Base-by-base conservation (phyloP, 352 stramenopile genomes). In the Globisporangium uncinulatum region DNA sequence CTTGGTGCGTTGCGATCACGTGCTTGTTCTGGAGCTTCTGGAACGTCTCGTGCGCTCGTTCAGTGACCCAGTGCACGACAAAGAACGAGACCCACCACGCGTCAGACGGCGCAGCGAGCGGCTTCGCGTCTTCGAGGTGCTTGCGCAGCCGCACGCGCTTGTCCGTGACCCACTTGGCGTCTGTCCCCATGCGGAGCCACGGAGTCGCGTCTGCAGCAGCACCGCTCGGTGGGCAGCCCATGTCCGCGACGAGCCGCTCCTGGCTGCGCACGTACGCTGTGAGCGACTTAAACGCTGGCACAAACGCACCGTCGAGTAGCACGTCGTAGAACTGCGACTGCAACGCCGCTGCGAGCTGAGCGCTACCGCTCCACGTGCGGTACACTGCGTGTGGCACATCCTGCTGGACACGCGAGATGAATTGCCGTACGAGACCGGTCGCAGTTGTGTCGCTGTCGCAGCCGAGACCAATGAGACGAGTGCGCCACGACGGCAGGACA, bases 31-130 rank as follows among this genome's bases (percentile, higher is more conserved):
- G 44, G 19, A 89, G 54, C 15, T 62, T 65, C 5, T 64, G 50
- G 24, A 79, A 69, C 17, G 63, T 61, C 19, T 77, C 66, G 44
- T 78, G 73, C 9, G 62, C 59, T 14, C 69, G 68, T 14, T 57
- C 52, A 0, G 76, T 71, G 20, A 89, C 62, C 68, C 72, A 86
- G 59, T 83, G 47, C 3, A 83, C 74, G 13, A 73, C 67, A 1
- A 67, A 64, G 41, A 89, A 73, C 52, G 72, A 76, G 21, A 89
- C 43, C 76, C 79, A 89, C 79, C 79, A 89, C 4, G 66, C 63
- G 37, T 67, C 68, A 54, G 72, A 71, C 0, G 70, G 70, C 20
- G 56, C 61, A 0, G 48, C 45, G 34, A 57, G 32, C 13, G 48
- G 56, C 2, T 70, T 59, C 20, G 59, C 59, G 20, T 73, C 52